Evolutionary conservation across 305 asterid genomes (phyloP).

Genomic region (Stenogyne calaminthoides): DNA sequence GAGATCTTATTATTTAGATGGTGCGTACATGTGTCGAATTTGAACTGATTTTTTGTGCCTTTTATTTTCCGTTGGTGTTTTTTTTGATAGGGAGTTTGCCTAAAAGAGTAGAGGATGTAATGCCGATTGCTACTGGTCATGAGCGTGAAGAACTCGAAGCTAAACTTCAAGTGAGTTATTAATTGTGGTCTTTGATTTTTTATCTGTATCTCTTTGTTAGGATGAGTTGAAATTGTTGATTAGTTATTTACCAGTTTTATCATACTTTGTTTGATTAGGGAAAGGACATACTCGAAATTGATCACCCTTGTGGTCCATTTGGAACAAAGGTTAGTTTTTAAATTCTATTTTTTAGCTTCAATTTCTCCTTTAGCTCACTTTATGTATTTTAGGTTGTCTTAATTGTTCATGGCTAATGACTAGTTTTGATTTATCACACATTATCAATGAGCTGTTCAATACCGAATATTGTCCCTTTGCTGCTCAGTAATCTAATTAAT

Average conservation of each 20-base stretch:
- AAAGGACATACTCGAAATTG: constrained; percentile 64
- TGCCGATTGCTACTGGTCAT: constrained; percentile 96
- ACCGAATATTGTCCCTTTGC: not conserved
- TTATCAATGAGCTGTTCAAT: not conserved
- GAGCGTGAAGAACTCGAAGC: constrained; percentile 97
- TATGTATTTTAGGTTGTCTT: not conserved
- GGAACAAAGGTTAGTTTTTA: constrained; percentile 80
- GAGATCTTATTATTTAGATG: not conserved
- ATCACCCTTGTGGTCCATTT: constrained; percentile 85
- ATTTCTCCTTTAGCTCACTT: not conserved
- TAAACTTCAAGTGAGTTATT: constrained; percentile 65
- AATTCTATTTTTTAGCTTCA: constrained; percentile 1
- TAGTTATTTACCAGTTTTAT: constrained; percentile 2
- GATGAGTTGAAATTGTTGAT: not conserved
- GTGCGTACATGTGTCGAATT: constrained; percentile 2
- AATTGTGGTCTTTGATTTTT: not conserved
- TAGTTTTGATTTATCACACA: not conserved
- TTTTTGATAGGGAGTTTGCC: constrained; percentile 45
- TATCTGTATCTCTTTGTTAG: not conserved
- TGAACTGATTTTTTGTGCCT: constrained; percentile 2
- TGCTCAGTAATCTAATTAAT: not conserved
- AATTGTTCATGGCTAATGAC: not conserved
- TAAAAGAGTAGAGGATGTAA: constrained; percentile 73
- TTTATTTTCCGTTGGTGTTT: not conserved
- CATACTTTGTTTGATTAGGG: constrained; percentile 52